Conservation (phyloP, 192 early-diverging fungal species). For the Backusella parvicylindrica region DNA sequence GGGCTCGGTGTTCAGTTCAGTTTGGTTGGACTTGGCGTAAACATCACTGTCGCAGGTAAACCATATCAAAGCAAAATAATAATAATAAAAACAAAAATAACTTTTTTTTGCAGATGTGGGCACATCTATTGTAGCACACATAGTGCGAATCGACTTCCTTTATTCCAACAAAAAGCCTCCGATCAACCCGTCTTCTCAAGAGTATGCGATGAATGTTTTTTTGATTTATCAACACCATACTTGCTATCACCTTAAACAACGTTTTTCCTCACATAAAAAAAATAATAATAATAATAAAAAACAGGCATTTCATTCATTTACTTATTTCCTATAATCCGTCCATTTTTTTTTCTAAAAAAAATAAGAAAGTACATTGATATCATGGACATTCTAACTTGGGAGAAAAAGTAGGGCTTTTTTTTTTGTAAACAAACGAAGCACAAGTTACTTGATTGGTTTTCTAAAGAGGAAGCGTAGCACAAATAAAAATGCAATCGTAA, state of each 20-base stretch:
- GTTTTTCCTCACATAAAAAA: not conserved
- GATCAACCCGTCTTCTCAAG: slow-evolving; percentile 9
- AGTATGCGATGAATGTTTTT: slow-evolving; percentile 25
- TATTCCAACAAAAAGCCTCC: slow-evolving; percentile 3
- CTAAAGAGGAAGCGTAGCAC: not conserved
- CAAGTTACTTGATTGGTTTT: slow-evolving; percentile 1
- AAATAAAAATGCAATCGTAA: slow-evolving; percentile 4
- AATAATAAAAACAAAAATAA: not conserved
- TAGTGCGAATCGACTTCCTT: slow-evolving; percentile 19
- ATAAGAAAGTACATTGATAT: no score
- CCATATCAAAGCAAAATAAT: not conserved
- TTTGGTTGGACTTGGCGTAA: slow-evolving; percentile 24
- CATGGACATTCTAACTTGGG: not conserved
- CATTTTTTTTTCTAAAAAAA: not conserved
- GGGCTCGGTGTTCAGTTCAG: not conserved
- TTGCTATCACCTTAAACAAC: not conserved
- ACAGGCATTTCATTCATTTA: not conserved
- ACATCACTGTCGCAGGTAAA: slow-evolving; percentile 29
- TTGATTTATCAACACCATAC: not conserved
- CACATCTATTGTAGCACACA: slow-evolving; percentile 21
- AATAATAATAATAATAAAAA: not conserved
- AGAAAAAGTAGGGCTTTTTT: not conserved
- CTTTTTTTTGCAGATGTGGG: slow-evolving; percentile 18
- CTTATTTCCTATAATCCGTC: not conserved
- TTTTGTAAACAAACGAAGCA: not conserved